Conservation (phyloP, 305 asterid species). For the Fraxinus platypoda region DNA sequence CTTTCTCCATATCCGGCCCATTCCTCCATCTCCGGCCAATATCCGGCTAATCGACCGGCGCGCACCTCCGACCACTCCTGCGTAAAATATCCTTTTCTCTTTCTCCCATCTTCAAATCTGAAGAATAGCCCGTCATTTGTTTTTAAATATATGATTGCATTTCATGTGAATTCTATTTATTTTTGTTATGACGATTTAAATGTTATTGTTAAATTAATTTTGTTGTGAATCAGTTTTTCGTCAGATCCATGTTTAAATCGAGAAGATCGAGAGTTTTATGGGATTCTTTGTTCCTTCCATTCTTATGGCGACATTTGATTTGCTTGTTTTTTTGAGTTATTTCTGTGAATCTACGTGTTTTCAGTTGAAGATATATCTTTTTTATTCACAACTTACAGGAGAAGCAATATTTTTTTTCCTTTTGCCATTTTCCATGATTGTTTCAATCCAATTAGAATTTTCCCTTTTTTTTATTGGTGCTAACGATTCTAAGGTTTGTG, state of each 20-base stretch:
- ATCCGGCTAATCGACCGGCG: too few species aligned
- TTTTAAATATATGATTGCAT: background rate
- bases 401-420: background rate
- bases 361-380: background rate
- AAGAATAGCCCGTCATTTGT: background rate
- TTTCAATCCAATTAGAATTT: background rate
- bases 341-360: background rate
- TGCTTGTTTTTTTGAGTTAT: background rate
- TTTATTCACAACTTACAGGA: background rate
- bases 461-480: background rate
- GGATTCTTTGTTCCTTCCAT: background rate
- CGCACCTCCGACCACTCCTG: too few species aligned
- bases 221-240: background rate
- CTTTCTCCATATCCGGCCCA: too few species aligned
- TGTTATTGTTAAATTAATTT: background rate
- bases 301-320: background rate
- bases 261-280: background rate
- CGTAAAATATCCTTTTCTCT: too few species aligned
- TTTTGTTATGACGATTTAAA: background rate
- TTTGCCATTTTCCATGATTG: background rate
- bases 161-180: too few species aligned
- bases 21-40: too few species aligned
- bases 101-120: background rate
- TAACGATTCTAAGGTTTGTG: too few species aligned
- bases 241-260: background rate